Evolutionary conservation across 345 rosid species (phyloP).

Genomic region (Salix viminalis): DNA sequence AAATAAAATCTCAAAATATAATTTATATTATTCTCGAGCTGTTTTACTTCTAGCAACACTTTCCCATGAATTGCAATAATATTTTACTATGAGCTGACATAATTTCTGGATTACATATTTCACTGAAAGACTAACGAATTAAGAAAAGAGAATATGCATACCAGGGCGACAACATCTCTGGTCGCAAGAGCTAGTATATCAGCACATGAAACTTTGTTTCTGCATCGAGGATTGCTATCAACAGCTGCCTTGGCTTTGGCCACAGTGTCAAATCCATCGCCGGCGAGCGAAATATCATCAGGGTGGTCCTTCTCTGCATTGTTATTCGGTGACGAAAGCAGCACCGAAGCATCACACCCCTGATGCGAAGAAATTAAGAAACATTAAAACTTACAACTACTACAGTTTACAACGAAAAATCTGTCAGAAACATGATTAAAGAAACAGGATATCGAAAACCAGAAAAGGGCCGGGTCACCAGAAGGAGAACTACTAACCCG

Average conservation of each 20-base stretch:
- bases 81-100: too few relatives aligned
- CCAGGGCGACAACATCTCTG: constrained; percentile 69
- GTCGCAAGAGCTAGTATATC: constrained; percentile 88
- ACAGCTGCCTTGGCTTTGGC: constrained; percentile 78
- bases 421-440: neutral
- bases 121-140: too few relatives aligned
- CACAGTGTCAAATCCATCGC: constrained; percentile 86
- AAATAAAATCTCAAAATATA: accelerated
- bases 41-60: too few relatives aligned
- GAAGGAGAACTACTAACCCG: constrained; percentile 27
- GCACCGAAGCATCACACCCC: constrained; percentile 71
- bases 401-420: too few relatives aligned
- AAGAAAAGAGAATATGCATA: constrained; percentile 2
- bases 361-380: neutral
- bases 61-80: too few relatives aligned
- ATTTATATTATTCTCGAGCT: too few relatives aligned
- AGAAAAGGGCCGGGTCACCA: neutral
- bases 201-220: constrained; percentile 89
- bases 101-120: too few relatives aligned
- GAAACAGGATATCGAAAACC: neutral
- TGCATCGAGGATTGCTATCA: constrained; percentile 63
- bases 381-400: neutral
- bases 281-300: constrained; percentile 54
- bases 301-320: constrained; percentile 56
- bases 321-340: constrained; percentile 29